Evolutionary conservation across 2,329 filamentous ascomycete species (phyloP), one percentile per base, ranked within the genome.

Genomic region (Zopfia rhizophila): DNA sequence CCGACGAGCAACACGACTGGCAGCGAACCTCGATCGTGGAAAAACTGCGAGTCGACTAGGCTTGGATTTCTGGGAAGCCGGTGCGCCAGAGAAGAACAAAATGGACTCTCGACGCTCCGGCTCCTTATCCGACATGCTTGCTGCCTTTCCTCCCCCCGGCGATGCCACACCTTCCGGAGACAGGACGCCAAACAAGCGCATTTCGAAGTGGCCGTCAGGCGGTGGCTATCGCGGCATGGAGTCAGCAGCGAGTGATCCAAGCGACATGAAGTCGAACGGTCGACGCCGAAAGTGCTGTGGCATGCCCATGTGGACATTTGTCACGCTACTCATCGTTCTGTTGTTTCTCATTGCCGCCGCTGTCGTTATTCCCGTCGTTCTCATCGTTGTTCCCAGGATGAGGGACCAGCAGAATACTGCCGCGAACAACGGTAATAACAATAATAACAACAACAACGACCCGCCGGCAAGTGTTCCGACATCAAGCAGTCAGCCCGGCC

Each of bases 21-120:
- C 92, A 12, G 84, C 90, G 0, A 91, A 96, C 72, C 86, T 99
- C 47, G 93, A 97, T 61, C 86, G 86, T 55, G 93, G 93, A 10
- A 87, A 75, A 55, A 86, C 85, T 14, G 84, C 84, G 10, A 86
- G 83, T 62, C 75, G 81, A 45, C 59, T 83, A 5, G 81, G 79
- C 13, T 69, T 82, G 55, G 70, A 75, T 59, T 81, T 72, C 73
- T 81, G 72, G 59, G 70, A 74, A 48, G 58, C 61, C 27, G 69
- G 65, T 16, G 67, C 57, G 5, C 59, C 61, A 2, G 66, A 72
- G 13, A 65, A 63, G 53, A 64, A 59, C 17, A 54, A 61, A 23
- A 28, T 32, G n/a, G 46, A 61, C 11, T 45, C 58, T 50, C 72
- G 74, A 43, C 72, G 75, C 38, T 81, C 82, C 19, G 77, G 80